Evolutionary conservation across 768 basidiomycete genomes (phyloP), one percentile per base, ranked within the genome.

Genomic region (Tremella yokohamensis): DNA sequence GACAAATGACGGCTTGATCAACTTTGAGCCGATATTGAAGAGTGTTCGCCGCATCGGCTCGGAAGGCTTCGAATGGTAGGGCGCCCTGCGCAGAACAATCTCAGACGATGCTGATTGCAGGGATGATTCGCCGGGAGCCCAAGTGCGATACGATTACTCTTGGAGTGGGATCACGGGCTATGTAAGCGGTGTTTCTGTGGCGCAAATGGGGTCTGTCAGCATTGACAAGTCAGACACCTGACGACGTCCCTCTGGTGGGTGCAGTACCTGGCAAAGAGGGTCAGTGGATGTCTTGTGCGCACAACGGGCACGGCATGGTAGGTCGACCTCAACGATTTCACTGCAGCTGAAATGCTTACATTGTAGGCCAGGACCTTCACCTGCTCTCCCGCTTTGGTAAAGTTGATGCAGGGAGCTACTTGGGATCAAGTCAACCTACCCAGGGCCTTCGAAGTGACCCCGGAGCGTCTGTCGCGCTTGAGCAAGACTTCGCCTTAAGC

Each of bases 361-460:
- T 49, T 53, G 26, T 56, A 66, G 67, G 65, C 65, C 13, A 50
- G 67, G 25, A 66, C 66, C 56, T 60, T 63, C 54, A 66, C 67
- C n/a, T 56, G 54, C 38, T 57, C 74, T 18, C 59, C 57, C 2
- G 76, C 69, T 11, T 56, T 76, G 1, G 76, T 72, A 12, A 57
- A 61, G 24, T 29, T 77, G 7, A 65, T 76, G 12, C 62, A 61
- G 16, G 76, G 75, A 7, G 65, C 25, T 16, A n/a, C 61, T 11
- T 77, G 73, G 73, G 59, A 49, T 8, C 59, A 62, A 12, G 76
- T 74, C 0, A 64, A 66, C 1, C 60, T 77, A n/a, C 76, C 76
- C 25, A 74, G 76, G 49, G 73, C 71, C 49, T 76, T 77, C 47
- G 59, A 72, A 53, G 64, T 72, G 2, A 73, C 71, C 11, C 54